Conservation (phyloP, 2,329 filamentous ascomycete genomes). For the Pseudonectria buxi region DNA sequence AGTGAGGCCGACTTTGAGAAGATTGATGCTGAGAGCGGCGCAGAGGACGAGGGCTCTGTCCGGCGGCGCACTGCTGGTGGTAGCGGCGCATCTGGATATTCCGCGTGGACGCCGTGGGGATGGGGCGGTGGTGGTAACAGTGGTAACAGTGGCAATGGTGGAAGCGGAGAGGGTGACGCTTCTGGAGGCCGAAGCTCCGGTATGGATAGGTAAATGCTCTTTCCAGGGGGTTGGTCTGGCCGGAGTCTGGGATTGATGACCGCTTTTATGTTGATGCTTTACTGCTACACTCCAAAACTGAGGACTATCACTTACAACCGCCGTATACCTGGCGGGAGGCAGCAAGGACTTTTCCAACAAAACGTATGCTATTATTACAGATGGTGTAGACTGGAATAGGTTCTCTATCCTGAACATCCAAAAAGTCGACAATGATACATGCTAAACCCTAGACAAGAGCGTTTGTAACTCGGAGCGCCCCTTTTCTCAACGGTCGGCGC, state of each 20-base stretch:
- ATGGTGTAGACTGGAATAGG: conserved; percentile 4
- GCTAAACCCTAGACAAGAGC: too few relatives aligned
- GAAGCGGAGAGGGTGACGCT: conserved; percentile 7
- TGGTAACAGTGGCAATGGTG: too few relatives aligned
- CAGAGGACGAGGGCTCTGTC: conserved; percentile 42
- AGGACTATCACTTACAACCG: conserved; percentile 5
- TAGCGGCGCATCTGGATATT: conserved; percentile 23
- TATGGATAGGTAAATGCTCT: conserved; percentile 29
- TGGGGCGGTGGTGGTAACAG: conserved; percentile 27
- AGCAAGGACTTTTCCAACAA: too few relatives aligned
- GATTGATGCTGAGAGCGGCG: conserved; percentile 67
- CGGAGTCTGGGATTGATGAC: conserved; percentile 24
- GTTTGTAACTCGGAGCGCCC: too few relatives aligned
- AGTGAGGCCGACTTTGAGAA: conserved; percentile 88
- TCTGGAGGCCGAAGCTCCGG: conserved; percentile 31
- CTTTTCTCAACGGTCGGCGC: too few relatives aligned
- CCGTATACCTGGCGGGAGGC: not conserved
- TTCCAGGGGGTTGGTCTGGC: conserved; percentile 13
- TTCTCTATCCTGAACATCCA: not conserved
- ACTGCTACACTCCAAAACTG: conserved; percentile 3
- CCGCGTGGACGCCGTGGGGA: conserved; percentile 43
- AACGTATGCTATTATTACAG: not conserved
- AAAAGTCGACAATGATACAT: too few relatives aligned
- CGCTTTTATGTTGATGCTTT: conserved; percentile 7
- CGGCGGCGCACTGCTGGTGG: conserved; percentile 24